phyloP scores from a whole-genome alignment of 306 rosid genomes.

The Malus domestica region DNA sequence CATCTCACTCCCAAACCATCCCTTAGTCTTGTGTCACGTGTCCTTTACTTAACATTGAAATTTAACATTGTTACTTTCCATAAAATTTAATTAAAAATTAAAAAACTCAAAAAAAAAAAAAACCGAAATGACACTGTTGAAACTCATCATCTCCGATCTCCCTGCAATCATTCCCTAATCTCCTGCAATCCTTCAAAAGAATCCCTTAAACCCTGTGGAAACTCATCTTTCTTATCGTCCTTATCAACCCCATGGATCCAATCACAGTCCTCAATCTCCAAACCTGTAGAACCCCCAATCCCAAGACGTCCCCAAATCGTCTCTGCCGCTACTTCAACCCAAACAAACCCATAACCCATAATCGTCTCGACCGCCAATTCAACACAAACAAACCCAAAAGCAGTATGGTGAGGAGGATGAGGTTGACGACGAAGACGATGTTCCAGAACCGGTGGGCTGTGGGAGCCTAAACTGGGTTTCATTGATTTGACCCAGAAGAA shows the following conservation, averaged over 20 bases:
- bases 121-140: too few species aligned
- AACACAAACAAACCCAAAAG: slow-evolving; percentile 7
- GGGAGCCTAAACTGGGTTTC: slow-evolving; percentile 24
- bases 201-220: slow-evolving; percentile 52
- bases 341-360: slow-evolving; percentile 46
- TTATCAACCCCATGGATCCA: slow-evolving; percentile 23
- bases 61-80: too few species aligned
- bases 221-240: slow-evolving; percentile 4
- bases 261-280: not conserved
- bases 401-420: not conserved
- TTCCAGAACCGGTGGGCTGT: slow-evolving; percentile 23
- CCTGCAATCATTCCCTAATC: too few species aligned
- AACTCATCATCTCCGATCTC: slow-evolving; percentile 36
- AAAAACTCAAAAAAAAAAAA: too few species aligned
- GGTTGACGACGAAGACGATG: slow-evolving; percentile 17
- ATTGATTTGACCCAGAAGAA: slow-evolving; percentile 33
- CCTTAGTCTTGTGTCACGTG: too few species aligned
- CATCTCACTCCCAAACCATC: too few species aligned
- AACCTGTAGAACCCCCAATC: slow-evolving; percentile 15
- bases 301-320: slow-evolving; percentile 69
- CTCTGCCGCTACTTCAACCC: slow-evolving; percentile 58
- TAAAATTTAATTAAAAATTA: too few species aligned
- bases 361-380: slow-evolving; percentile 13
- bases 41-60: too few species aligned
- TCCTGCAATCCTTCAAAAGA: slow-evolving; percentile 33